Base-by-base conservation (phyloP, 257 asterid species). In the Echites panduratus region DNA sequence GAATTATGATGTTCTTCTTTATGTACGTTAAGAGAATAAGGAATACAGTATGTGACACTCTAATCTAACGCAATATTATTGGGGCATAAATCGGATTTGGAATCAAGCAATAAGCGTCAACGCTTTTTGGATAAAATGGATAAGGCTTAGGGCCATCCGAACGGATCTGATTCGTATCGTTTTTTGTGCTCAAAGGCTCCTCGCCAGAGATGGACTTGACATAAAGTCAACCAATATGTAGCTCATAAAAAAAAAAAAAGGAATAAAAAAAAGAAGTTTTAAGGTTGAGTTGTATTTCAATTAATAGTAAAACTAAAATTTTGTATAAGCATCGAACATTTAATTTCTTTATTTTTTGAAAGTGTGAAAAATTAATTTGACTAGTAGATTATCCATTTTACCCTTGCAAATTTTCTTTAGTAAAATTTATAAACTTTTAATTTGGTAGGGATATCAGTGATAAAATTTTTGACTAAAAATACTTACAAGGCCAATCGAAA, bases 171-270 rank as follows among this genome's bases (percentile, higher is more conserved):
- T 62, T 73, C 76, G 41, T 35, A 27, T 20, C 63, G 10, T 9
- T 62, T 43, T 35, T 59, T 54, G 5, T 41, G 22, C 68, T 43
- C 19, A 44, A 47, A 22, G 22, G 22, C n/a, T 54, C 22, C 17
- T 13, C 54, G 1, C 4, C 64, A 22, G 67, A 24, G 8, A 41
- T 71, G 16, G 67, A 40, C 49, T 29, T 27, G 16, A 49, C 2
- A 56, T 1, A 61, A 45, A 72, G 61, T 72, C 76, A 72, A 72
- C 61, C 49, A 14, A 72, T 41, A n/a, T n/a, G n/a, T 40, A 40
- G 43, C n/a, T 19, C 4, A 73, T 44, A 5, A 73, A 8, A 62
- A 20, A 22, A 14, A 2, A 11, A 20, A 9, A 17, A 29, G 2
- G 5, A 4, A 61, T 0, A 8, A 4, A 20, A 2, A 41, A 32